Evolutionary conservation across 2,329 filamentous ascomycete genomes (phyloP), one percentile per base, ranked within the genome.

Genomic region (Sarocladium strictum): DNA sequence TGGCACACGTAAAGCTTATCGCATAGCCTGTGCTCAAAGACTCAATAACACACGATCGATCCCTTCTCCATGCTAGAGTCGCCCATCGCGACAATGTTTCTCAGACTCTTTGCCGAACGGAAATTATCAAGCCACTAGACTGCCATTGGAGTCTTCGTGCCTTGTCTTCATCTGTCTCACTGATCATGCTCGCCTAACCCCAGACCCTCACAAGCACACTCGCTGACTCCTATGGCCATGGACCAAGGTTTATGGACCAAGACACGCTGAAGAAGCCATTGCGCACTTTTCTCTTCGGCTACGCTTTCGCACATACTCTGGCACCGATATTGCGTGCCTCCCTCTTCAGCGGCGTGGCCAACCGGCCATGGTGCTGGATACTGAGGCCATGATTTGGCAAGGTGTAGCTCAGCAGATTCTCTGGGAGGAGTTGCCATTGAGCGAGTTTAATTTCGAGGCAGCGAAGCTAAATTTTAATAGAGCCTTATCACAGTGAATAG

Each of bases 371-470:
- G 26, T 58, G 3, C 54, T 55, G 5, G 58, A 56, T 1, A 59
- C 56, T 3, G 58, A 56, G 45, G n/a, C 56, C 3, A 54, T 59
- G 57, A 58, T 60, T 14, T 56, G 56, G 24, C 55, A 58, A 37
- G 57, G 57, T 3, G 55, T 58, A 3, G 57, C 55, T 3, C 58
- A 60, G 33, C 54, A 59, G 38, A 54, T 59, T 26, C 57, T 60
- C 9, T 60, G 57, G 58, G 55, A 54, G 49, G 57, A 60, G 40
- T 19, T 49, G 19, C 57, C 58, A 4, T 14, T 59, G 23, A 32
- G 32, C 2, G 45, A 58, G 35, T 55, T 53, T 21, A 53, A 53
- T n/a, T 19, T 53, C 11, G 37, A 38, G 11, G 50, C 38, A 26
- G 50, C 50, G 15, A 53, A 53, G 21, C 10, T 24, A 40, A 23